These are phyloP conservation scores for Talaromyces amestolkiae DNA, from an alignment of 2,329 filamentous ascomycete genomes.

Conservation along the genomic window DNA sequence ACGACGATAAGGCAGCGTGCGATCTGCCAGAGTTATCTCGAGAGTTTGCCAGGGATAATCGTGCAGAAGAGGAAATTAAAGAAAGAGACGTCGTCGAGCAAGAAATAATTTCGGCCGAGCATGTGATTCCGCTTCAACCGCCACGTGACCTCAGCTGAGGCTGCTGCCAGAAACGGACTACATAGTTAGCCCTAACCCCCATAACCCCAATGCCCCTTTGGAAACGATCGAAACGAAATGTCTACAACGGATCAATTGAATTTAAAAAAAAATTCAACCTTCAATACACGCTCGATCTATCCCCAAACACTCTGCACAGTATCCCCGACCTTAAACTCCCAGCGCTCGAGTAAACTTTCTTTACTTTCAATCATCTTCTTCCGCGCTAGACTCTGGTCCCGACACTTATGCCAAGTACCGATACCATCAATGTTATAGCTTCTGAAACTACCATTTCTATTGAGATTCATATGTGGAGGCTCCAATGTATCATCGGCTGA, in stretches of 20 bases:
- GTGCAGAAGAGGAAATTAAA: not conserved
- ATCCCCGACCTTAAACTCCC: conserved; percentile 11
- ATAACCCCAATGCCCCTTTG: not conserved
- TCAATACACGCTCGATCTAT: not conserved
- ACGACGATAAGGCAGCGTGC: not conserved
- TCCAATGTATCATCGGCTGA: conserved; percentile 15
- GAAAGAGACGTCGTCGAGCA: not conserved
- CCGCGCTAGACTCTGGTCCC: conserved; percentile 13
- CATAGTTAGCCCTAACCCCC: not conserved
- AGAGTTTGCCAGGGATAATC: not conserved
- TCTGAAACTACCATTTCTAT: conserved; percentile 2
- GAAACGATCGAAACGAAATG: not conserved
- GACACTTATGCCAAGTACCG: conserved; percentile 19
- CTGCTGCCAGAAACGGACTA: not conserved
- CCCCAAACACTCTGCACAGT: conserved; percentile 18
- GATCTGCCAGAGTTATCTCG: not conserved
- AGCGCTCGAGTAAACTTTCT: conserved; percentile 1
- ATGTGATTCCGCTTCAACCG: conserved; percentile 2
- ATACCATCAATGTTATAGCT: conserved; percentile 14
- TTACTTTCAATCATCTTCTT: conserved; percentile 5
- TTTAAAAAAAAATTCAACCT: not conserved
- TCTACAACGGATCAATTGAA: not conserved
- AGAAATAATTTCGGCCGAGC: conserved; percentile 4
- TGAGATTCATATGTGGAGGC: conserved; percentile 4
- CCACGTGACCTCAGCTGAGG: not conserved